Evolutionary conservation across 148 eudicot species (phyloP), one percentile per base, ranked within the genome.

Genomic region (Chenopodium album): DNA sequence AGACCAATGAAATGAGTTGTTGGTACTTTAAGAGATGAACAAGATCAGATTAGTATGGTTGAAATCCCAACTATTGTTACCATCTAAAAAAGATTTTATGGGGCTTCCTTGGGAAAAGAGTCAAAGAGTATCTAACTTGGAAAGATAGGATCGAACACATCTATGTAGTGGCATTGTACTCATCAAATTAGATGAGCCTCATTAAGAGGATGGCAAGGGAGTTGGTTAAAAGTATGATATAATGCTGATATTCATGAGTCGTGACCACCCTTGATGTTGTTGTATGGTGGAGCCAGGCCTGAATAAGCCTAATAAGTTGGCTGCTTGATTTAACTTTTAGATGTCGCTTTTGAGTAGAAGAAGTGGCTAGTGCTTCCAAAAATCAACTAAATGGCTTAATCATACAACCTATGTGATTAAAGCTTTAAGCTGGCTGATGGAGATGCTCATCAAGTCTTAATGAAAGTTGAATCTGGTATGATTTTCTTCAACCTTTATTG

Each of bases 401-500:
- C 47, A 32, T 17, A 56, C 47, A 70, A 37, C 46, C 17, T 9
- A 70, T 47, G 16, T 29, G 73, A 29, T 32, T 70, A 37, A 56
- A 56, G 62, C 17, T 17, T 12, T 72, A 46, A 41, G 54, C 56
- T 72, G 75, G 54, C 29, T 46, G 75, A 46, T 72, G 75, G 46
- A 72, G 75, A 46, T 72, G 75, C 75, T 72, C 75, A 72, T 72
- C 6, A 72, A 1, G 54, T 72, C 23, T 4, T 20, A 34, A 71
- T 71, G 23, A 41, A 17, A 20, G 20, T 14, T 20, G 62, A 14
- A 14, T 56, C 62, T 56, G 62, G 62, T 56, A 56, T 56, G 22
- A 56, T 56, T 17, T 56, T 56, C 62, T 1, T 56, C 19, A 56
- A 16, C 62, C 22, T 56, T 17, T 56, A 13, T 17, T 17, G 6